phyloP scores from a whole-genome alignment of 148 eudicot genomes.

The Camellia sinensis region DNA sequence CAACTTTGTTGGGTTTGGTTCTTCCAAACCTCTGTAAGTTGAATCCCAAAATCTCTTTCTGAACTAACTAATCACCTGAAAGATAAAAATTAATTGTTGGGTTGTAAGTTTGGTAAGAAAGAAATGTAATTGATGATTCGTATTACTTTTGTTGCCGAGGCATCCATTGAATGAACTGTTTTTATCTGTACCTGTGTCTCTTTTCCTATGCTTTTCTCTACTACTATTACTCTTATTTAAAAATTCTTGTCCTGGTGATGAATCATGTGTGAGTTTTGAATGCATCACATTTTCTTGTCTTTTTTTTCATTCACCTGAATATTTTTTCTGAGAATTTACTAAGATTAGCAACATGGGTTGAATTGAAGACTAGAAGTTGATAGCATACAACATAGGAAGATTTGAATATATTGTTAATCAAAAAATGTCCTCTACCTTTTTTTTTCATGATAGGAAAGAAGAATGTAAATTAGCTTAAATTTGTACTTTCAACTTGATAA shows the following conservation, averaged over 20 bases:
- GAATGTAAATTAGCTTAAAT: too few relatives aligned
- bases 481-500: too few relatives aligned
- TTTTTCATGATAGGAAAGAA: too few relatives aligned
- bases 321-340: too few relatives aligned
- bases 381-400: too few relatives aligned
- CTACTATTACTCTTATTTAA: neutral
- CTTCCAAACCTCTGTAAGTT: slow-evolving; percentile 23
- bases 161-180: slow-evolving; percentile 4
- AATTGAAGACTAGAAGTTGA: too few relatives aligned
- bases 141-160: neutral
- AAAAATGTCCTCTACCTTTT: too few relatives aligned
- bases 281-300: neutral
- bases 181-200: neutral
- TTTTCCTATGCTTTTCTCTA: neutral
- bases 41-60: slow-evolving; percentile 5
- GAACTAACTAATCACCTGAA: neutral
- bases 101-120: neutral
- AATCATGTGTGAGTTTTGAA: neutral
- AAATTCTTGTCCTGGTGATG: neutral
- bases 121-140: slow-evolving; percentile 14
- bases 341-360: too few relatives aligned
- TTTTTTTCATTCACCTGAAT: too few relatives aligned
- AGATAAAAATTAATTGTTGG: neutral
- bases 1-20: slow-evolving; percentile 21
- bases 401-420: too few relatives aligned